Conservation (phyloP, 2,329 filamentous ascomycete species). For the Cladosporium velox region DNA sequence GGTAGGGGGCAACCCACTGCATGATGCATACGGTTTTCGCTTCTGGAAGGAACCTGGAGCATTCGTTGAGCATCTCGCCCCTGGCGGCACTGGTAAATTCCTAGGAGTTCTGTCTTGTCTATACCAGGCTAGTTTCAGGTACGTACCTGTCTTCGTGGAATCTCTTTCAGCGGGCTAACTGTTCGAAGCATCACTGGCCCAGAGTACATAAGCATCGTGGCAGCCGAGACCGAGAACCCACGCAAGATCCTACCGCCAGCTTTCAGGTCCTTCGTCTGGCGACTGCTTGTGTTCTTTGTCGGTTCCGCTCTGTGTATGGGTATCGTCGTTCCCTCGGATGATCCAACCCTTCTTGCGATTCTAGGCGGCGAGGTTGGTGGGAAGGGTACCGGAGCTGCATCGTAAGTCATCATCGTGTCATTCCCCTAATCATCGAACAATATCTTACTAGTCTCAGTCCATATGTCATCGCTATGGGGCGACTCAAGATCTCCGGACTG, state of each 20-base stretch:
- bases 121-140: conserved; percentile 67
- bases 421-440: conserved; percentile 28
- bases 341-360: conserved; percentile 32
- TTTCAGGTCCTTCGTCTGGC: conserved; percentile 9
- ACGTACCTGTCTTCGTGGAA: conserved; percentile 38
- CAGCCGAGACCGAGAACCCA: conserved; percentile 10
- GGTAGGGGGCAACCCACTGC: conserved; percentile 36
- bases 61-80: conserved; percentile 22
- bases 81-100: conserved; percentile 18
- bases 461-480: conserved; percentile 32
- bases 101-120: conserved; percentile 64
- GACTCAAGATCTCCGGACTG: conserved; percentile 45
- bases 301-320: conserved; percentile 25
- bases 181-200: not conserved
- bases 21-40: conserved; percentile 47
- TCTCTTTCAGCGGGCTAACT: not conserved
- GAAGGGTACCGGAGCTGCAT: conserved; percentile 33
- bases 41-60: conserved; percentile 42
- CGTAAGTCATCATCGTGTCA: conserved; percentile 34
- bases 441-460: not conserved
- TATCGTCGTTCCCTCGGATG: conserved; percentile 32
- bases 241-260: conserved; percentile 6
- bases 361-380: conserved; percentile 33
- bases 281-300: conserved; percentile 25
- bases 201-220: conserved; percentile 16